Evolutionary conservation across 192 early-diverging fungal genomes (phyloP), one percentile per base, ranked within the genome.

Genomic region (Entomortierella chlamydospora): DNA sequence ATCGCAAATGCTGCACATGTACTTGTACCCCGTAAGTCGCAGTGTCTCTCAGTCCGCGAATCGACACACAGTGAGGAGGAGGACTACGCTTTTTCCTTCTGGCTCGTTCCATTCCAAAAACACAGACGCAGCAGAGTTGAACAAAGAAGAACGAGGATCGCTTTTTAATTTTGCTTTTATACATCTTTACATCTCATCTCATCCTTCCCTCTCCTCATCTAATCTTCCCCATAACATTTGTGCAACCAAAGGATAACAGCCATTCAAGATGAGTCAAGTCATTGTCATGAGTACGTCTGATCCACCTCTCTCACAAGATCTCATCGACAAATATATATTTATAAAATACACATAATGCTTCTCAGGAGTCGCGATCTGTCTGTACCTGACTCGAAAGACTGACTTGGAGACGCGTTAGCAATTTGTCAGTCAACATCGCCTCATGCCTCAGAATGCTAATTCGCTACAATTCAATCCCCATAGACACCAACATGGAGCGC

Each of bases 401-500:
- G 45, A 47, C 45, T 12, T 47, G 28, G 52, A 15, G 18, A 54
- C 52, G 52, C 52, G 52, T 54, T 54, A 6, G 9, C 26, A 54
- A 10, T 54, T 5, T 47, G 20, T 5, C 45, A 47, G 15, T 17
- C 45, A 47, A 47, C n/a, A n/a, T n/a, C n/a, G n/a, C n/a, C n/a
- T n/a, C n/a, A n/a, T n/a, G n/a, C n/a, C n/a, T n/a, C n/a, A n/a
- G n/a, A n/a, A n/a, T 62, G 43, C 47, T 31, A 47, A 33, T 47
- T 8, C 13, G 1, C 20, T 17, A 4, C 1, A 15, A 37, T 4
- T 41, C 59, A 50, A 28, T 57, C 53, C 18, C 52, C 13, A 4
- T 81, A 91, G 89, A 95, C 81, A 95, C 91, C 55, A 94, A 90
- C 85, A 90, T 91, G 89, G 92, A 99, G 87, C 88, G 98, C 77